These are phyloP conservation scores for Calocybe gangraenosa DNA, from an alignment of 768 basidiomycete species.

Conservation along the genomic window DNA sequence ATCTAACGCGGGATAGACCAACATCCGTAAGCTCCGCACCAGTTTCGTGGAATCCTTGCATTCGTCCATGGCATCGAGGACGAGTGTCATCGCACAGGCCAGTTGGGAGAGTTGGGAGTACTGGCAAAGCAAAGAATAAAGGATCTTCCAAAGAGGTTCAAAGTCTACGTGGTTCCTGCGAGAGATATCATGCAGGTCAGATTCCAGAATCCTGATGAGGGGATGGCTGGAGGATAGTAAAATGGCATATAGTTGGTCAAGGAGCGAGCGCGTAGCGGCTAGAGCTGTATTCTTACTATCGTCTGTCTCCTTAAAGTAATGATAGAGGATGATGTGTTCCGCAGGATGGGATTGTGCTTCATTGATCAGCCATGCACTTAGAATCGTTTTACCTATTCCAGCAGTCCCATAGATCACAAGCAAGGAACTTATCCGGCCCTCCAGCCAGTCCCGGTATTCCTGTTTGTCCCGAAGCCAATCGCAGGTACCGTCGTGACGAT, in stretches of 20 bases:
- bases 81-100: not conserved
- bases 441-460: not conserved
- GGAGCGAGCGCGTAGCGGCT: too few relatives aligned
- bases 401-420: slow-evolving; percentile 3
- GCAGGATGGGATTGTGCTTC: not conserved
- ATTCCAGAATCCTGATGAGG: not conserved
- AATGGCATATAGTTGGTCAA: not conserved
- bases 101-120: not conserved
- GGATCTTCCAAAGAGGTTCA: not conserved
- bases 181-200: too few relatives aligned
- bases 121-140: not conserved
- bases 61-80: slow-evolving; percentile 5
- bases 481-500: slow-evolving; percentile 4
- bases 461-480: slow-evolving; percentile 1
- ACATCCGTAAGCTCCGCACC: not conserved
- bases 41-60: too few relatives aligned
- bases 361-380: slow-evolving; percentile 5
- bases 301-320: too few relatives aligned
- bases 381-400: slow-evolving; percentile 3
- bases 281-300: too few relatives aligned
- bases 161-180: not conserved
- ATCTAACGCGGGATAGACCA: not conserved
- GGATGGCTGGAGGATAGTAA: not conserved
- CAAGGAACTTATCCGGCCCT: not conserved
- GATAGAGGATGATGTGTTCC: not conserved